These are phyloP conservation scores for Phytophthora tentaculata DNA, from an alignment of 352 stramenopile genomes.

Conservation along the genomic window DNA sequence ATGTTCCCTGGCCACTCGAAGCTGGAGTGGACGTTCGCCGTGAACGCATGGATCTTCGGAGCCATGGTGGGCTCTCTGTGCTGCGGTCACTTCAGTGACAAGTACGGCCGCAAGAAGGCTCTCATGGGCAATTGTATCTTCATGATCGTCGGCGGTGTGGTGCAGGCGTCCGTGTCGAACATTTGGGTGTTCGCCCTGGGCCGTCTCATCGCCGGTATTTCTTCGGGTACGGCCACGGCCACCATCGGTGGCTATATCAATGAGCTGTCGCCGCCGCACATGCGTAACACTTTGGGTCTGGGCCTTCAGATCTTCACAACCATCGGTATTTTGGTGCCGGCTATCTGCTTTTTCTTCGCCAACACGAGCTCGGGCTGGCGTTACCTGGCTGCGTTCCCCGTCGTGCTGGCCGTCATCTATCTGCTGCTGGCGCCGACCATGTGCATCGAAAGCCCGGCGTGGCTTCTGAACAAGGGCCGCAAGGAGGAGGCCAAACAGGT, in stretches of 20 bases:
- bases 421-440: conserved; percentile 23
- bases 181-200: conserved; percentile 30
- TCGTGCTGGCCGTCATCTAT: conserved; percentile 21
- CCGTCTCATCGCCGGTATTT: conserved; percentile 37
- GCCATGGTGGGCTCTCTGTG: conserved; percentile 30
- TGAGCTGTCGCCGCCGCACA: conserved; percentile 7
- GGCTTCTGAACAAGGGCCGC: conserved; percentile 50
- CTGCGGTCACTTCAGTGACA: conserved; percentile 32
- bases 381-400: conserved; percentile 30
- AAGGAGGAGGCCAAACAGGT: conserved; percentile 30
- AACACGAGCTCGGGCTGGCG: conserved; percentile 34
- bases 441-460: conserved; percentile 37
- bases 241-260: conserved; percentile 43
- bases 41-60: conserved; percentile 36
- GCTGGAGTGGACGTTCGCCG: conserved; percentile 18
- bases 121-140: conserved; percentile 40
- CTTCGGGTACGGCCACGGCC: conserved; percentile 45
- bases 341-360: conserved; percentile 31
- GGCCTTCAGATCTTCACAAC: conserved; percentile 53
- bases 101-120: conserved; percentile 25
- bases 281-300: conserved; percentile 45
- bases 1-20: conserved; percentile 9
- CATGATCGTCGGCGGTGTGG: conserved; percentile 46
- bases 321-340: conserved; percentile 37
- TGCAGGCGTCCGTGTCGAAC: conserved; percentile 21